Evolutionary conservation across 1,284 basidiomycete species (phyloP), one percentile per base, ranked within the genome.

Genomic region (Mycosarcoma mackinlayi): DNA sequence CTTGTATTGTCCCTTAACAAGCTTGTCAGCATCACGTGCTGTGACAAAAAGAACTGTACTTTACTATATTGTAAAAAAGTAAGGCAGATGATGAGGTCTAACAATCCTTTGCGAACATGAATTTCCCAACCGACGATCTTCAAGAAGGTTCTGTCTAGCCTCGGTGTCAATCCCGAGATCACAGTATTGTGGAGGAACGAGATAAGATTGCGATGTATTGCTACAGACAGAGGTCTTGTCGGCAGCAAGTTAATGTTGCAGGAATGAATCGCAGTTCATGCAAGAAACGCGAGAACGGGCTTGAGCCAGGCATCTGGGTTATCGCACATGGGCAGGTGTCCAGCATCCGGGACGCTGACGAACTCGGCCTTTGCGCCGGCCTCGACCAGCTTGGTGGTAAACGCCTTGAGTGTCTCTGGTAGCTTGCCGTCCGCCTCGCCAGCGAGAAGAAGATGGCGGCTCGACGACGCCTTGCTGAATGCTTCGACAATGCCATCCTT

Each of bases 261-360:
- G 47, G 13, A 11, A 23, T 31, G 6, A 21, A 9, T 18, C 24
- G 28, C 4, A 3, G 23, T 28, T 30, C 28, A 66, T 8, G 59
- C 42, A 27, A 73, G 47, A 37, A 73, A 73, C 37, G 53, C 44
- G 31, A 68, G 60, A 10, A 73, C 57, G 7, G 60, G 52, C 46
- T 63, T 53, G 10, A 64, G 25, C 63, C 72, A 83, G 18, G 64
- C 72, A n/a, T 79, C 62, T 16, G 82, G 78, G 30, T 79, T 77
- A 56, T 85, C 84, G 24, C 84, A 73, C 83, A 85, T 84, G 13
- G 84, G 84, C 57, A 85, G 65, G 60, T 85, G 84, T 23, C 84
- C 84, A 8, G 83, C 81, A 8, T 70, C 76, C 6, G 75, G 50
- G 44, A 85, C 72, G 41, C 60, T 70, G 27, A 68, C 78, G 45